Evolutionary conservation across 2,329 filamentous ascomycete genomes (phyloP).

Genomic region (Lasiodiplodia sp.): DNA sequence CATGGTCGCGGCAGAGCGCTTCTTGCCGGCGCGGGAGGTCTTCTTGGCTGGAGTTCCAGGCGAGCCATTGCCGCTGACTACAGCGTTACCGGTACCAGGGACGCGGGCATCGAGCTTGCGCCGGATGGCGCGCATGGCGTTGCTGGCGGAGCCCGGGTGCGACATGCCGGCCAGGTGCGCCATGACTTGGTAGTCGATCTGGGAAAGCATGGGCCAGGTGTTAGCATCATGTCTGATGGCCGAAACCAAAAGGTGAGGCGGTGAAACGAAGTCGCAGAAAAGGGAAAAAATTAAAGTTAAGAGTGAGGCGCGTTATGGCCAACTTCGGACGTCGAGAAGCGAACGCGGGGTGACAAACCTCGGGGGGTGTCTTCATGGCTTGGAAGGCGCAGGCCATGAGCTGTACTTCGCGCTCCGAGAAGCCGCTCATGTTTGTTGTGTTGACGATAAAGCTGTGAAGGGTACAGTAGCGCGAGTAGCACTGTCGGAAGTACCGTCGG

Average conservation of each 20-base stretch:
- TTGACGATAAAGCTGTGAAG: neutral
- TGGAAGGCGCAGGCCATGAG: slow-evolving; percentile 32
- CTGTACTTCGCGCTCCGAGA: slow-evolving; percentile 25
- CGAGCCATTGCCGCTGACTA: neutral
- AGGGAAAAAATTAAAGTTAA: neutral
- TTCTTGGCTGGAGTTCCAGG: slow-evolving; percentile 17
- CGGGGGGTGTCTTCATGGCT: slow-evolving; percentile 22
- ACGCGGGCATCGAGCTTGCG: slow-evolving; percentile 38
- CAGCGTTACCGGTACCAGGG: neutral
- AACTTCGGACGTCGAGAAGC: neutral
- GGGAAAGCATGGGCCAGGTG: neutral
- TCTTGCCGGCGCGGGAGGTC: slow-evolving; percentile 1
- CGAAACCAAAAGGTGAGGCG: neutral
- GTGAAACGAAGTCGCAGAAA: neutral
- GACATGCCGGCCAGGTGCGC: slow-evolving; percentile 45
- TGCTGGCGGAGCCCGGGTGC: slow-evolving; percentile 47
- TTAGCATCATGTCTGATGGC: neutral
- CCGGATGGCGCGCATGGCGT: slow-evolving; percentile 47
- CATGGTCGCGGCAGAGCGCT: slow-evolving; percentile 4
- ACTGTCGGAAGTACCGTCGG: neutral
- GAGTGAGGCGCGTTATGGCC: neutral
- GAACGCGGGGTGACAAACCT: slow-evolving; percentile 10
- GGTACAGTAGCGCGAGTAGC: neutral
- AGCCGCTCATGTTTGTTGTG: slow-evolving; percentile 17
- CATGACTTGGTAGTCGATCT: slow-evolving; percentile 49